Conservation (phyloP, 768 basidiomycete genomes). For the Guyanaporus albipodus region DNA sequence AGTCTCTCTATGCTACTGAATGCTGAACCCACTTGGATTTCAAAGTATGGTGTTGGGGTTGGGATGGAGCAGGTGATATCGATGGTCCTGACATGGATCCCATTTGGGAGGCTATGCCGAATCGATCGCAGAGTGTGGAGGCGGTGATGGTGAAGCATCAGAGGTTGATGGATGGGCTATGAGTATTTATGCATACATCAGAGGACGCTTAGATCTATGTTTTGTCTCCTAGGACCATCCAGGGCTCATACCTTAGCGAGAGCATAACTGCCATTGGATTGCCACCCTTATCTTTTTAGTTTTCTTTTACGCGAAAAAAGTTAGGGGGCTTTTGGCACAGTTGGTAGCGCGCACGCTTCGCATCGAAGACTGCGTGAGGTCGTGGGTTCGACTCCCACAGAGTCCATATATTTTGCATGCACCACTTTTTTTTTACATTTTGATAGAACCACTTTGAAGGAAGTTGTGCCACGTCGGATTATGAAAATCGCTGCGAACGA, state of each 20-base stretch:
- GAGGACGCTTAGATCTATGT: slow-evolving; percentile 14
- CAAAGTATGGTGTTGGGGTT: slow-evolving; percentile 99
- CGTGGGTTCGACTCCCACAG: slow-evolving; percentile 37
- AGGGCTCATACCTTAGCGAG: too few relatives aligned
- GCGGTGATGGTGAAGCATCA: slow-evolving; percentile 72
- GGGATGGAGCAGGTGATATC: slow-evolving; percentile 98
- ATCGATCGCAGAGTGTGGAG: slow-evolving; percentile 52
- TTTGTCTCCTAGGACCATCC: too few relatives aligned
- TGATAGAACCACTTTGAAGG: not conserved
- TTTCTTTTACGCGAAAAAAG: too few relatives aligned
- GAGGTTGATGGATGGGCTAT: slow-evolving; percentile 35
- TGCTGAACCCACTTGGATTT: slow-evolving; percentile 5
- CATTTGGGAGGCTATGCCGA: slow-evolving; percentile 87
- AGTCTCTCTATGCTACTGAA: not conserved
- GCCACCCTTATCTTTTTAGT: not conserved
- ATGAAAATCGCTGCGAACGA: too few relatives aligned
- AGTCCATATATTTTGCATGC: slow-evolving; percentile 16
- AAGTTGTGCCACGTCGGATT: not conserved
- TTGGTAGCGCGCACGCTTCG: slow-evolving; percentile 34
- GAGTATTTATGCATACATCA: slow-evolving; percentile 4
- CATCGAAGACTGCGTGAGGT: slow-evolving; percentile 29
- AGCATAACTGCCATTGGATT: not conserved
- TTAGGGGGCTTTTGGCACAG: slow-evolving; percentile 52
- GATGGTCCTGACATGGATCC: slow-evolving; percentile 98
- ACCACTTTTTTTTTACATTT: not conserved